Percentiles rank a stretch among this genome's conserved stretches.
phyloP scores from a whole-genome alignment of 768 basidiomycete species.

The Leccinum truebloodii region DNA sequence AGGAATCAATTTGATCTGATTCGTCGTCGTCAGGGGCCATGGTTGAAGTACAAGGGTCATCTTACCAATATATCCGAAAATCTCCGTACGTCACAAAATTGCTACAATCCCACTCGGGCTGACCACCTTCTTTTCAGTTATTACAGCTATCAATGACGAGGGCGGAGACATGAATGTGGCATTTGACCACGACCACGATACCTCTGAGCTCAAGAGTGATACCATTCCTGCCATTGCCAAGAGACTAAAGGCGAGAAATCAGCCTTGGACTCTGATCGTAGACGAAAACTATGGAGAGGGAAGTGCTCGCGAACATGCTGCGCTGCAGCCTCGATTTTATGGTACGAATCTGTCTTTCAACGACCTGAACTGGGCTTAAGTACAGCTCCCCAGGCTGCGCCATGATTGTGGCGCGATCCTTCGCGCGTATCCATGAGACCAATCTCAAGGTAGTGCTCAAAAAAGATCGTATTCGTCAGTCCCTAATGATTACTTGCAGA shows the following conservation, averaged over 20 bases:
- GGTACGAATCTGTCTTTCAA: slow-evolving; percentile 42
- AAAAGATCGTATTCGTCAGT: not conserved
- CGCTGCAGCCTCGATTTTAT: slow-evolving; percentile 94
- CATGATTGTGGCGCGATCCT: slow-evolving; percentile 88
- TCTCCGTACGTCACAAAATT: slow-evolving; percentile 56
- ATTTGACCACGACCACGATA: slow-evolving; percentile 66
- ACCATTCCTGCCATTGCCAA: slow-evolving; percentile 93
- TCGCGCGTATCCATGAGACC: slow-evolving; percentile 98
- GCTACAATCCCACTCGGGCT: not conserved
- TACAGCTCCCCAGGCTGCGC: slow-evolving; percentile 59
- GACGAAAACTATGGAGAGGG: slow-evolving; percentile 99
- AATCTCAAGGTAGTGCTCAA: slow-evolving; percentile 74
- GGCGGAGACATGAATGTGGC: slow-evolving; percentile 91
- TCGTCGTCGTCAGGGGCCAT: slow-evolving; percentile 67
- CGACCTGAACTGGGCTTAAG: not conserved
- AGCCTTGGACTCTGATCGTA: slow-evolving; percentile 93
- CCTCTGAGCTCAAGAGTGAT: slow-evolving; percentile 50
- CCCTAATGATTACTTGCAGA: slow-evolving; percentile 48
- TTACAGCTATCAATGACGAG: slow-evolving; percentile 95
- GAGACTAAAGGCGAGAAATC: slow-evolving; percentile 74
- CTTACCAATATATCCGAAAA: slow-evolving; percentile 96
- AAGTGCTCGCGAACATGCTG: slow-evolving; percentile 96
- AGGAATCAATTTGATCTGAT: not conserved
- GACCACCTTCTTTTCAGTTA: slow-evolving; percentile 51
- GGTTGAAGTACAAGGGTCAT: slow-evolving; percentile 99